Conservation (phyloP, 192 early-diverging fungal species). For the Chytriomyces hyalinus region DNA sequence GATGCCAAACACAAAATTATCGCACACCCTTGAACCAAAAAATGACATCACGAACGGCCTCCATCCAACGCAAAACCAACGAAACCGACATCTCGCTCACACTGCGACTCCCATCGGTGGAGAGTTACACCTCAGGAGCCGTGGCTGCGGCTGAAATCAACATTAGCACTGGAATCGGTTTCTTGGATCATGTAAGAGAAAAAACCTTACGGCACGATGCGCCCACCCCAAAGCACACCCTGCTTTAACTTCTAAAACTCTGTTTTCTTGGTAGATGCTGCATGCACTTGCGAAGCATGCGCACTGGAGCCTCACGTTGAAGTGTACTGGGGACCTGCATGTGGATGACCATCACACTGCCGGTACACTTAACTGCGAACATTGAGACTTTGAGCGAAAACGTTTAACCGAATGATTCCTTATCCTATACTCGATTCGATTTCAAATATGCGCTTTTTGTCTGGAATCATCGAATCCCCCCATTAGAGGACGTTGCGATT, state of each 20-base stretch:
- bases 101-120: conserved; percentile 65
- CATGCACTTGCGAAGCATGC: conserved; percentile 97
- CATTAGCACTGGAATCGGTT: conserved; percentile 92
- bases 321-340: conserved; percentile 91
- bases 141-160: conserved; percentile 71
- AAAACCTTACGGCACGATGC: neutral
- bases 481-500: conserved; percentile 86
- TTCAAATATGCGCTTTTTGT: too few species aligned
- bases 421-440: too few species aligned
- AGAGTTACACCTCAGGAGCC: conserved; percentile 34
- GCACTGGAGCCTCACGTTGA: conserved; percentile 85
- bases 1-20: too few species aligned
- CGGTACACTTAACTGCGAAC: neutral
- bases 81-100: conserved; percentile 88
- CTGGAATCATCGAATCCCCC: too few species aligned
- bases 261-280: conserved; percentile 74
- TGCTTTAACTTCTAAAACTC: neutral
- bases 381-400: too few species aligned
- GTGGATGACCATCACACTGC: conserved; percentile 99
- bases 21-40: neutral
- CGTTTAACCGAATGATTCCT: neutral
- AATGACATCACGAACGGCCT: conserved; percentile 22
- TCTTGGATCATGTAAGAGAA: conserved; percentile 87
- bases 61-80: conserved; percentile 83
- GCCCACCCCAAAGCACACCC: neutral